Evolutionary conservation across 2,329 filamentous ascomycete genomes (phyloP).

Genomic region (Chaetothyriales sp.): DNA sequence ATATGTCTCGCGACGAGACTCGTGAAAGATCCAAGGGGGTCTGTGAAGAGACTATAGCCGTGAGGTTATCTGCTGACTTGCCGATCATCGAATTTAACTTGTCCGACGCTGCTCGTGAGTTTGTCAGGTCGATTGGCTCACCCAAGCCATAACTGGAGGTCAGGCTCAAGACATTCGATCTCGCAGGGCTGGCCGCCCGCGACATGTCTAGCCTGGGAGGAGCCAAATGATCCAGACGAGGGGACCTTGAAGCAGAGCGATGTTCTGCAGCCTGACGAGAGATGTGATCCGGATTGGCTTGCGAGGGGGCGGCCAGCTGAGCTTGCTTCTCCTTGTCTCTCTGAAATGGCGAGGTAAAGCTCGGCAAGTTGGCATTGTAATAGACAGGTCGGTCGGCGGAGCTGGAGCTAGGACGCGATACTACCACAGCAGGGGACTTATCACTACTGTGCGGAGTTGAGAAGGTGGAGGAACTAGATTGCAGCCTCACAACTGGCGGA

Average conservation of each 20-base stretch:
- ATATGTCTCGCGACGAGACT: conserved; percentile 16
- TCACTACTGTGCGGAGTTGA: conserved; percentile 14
- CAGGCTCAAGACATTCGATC: conserved; percentile 6
- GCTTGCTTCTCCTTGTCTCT: conserved; percentile 22
- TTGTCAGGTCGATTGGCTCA: conserved; percentile 10
- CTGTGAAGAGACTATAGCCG: not conserved
- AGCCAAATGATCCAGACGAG: conserved; percentile 31
- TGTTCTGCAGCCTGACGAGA: conserved; percentile 27
- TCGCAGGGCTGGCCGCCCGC: conserved; percentile 18
- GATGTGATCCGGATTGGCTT: conserved; percentile 24
- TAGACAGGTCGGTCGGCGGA: conserved; percentile 20
- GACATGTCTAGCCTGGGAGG: conserved; percentile 36
- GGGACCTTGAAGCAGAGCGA: conserved; percentile 25
- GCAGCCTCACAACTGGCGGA: conserved; percentile 2
- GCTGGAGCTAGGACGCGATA: conserved; percentile 1
- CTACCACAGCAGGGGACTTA: conserved; percentile 2
- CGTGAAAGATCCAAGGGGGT: not conserved
- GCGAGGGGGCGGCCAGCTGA: conserved; percentile 13
- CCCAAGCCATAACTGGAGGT: conserved; percentile 21
- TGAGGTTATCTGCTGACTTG: not conserved
- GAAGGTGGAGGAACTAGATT: conserved; percentile 12
- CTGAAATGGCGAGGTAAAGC: conserved; percentile 35
- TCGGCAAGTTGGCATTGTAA: conserved; percentile 33
- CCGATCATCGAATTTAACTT: conserved; percentile 7
- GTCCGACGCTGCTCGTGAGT: conserved; percentile 12